phyloP scores from a whole-genome alignment of 1,139 yeast genomes.

The Saccharomyces hybrid region DNA sequence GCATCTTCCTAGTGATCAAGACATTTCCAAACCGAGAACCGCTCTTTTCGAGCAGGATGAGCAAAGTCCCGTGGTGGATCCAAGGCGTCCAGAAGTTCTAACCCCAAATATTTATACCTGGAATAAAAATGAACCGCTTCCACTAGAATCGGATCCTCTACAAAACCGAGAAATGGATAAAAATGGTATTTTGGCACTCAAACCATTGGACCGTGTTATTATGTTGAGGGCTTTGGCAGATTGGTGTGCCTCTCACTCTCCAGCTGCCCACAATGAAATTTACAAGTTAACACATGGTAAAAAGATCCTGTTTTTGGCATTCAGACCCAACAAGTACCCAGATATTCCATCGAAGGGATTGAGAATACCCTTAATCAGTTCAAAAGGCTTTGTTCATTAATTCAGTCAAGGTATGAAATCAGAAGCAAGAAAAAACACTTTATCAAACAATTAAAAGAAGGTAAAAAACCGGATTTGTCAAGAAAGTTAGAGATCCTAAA shows the following conservation, averaged over 20 bases:
- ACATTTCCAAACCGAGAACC: constrained; percentile 12
- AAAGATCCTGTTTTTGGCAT: constrained; percentile 29
- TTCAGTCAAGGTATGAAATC: constrained; percentile 25
- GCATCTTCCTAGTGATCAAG: constrained; percentile 11
- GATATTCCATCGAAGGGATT: constrained; percentile 26
- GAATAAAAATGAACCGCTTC: constrained; percentile 17
- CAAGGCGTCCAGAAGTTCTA: constrained; percentile 36
- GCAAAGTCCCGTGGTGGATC: constrained; percentile 35
- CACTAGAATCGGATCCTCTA: constrained; percentile 30
- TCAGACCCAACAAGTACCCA: constrained; percentile 28
- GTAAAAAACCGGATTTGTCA: constrained; percentile 24
- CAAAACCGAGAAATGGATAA: constrained; percentile 37
- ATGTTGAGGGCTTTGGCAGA: constrained; percentile 41
- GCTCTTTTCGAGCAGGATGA: constrained; percentile 23
- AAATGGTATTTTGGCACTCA: constrained; percentile 40
- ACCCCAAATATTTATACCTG: constrained; percentile 21
- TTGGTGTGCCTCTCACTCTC: constrained; percentile 45
- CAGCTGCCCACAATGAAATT: constrained; percentile 37
- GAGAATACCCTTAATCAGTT: constrained; percentile 20
- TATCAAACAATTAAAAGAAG: constrained; percentile 25
- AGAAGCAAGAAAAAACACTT: constrained; percentile 28
- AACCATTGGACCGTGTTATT: constrained; percentile 42
- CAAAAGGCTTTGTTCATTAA: constrained; percentile 22
- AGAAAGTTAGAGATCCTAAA: constrained; percentile 21
- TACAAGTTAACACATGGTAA: constrained; percentile 27